These are phyloP conservation scores for Candida insectalens DNA, from an alignment of 805 yeast genomes.

Conservation along the genomic window DNA sequence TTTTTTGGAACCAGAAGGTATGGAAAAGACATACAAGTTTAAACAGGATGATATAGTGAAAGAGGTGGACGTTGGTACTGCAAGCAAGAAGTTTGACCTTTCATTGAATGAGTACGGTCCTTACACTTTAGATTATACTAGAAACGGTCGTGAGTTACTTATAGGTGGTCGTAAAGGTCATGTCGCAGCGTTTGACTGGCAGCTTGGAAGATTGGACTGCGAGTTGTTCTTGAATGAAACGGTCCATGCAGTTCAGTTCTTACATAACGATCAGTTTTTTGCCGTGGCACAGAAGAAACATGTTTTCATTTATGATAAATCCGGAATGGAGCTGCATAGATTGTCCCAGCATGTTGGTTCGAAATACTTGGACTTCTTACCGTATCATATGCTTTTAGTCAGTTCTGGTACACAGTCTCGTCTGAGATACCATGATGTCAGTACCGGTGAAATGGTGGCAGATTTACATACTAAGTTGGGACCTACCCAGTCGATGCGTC, in stretches of 20 bases:
- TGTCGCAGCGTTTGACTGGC: constrained; percentile 94
- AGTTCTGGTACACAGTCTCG: constrained; percentile 87
- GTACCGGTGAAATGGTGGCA: constrained; percentile 80
- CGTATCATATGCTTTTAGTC: constrained; percentile 82
- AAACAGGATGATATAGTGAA: constrained; percentile 68
- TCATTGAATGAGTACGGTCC: constrained; percentile 78
- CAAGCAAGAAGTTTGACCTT: constrained; percentile 66
- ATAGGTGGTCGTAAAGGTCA: constrained; percentile 91
- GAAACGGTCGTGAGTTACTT: constrained; percentile 80
- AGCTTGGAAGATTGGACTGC: constrained; percentile 69
- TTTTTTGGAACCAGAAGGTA: constrained; percentile 83
- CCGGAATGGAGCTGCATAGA: constrained; percentile 87
- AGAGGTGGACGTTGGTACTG: constrained; percentile 70
- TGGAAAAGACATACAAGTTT: constrained; percentile 87
- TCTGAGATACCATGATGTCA: constrained; percentile 87
- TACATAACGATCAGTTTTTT: constrained; percentile 87
- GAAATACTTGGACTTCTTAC: constrained; percentile 75
- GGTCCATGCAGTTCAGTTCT: constrained; percentile 78
- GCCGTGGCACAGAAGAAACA: constrained; percentile 97
- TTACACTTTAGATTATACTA: constrained; percentile 67
- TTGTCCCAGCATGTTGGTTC: constrained; percentile 84
- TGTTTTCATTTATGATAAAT: constrained; percentile 82
- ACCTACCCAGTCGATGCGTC: constrained; percentile 79
- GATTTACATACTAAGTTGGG: constrained; percentile 85
- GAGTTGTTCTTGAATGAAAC: constrained; percentile 86